A percentile compares a stretch with the other conserved stretches of the same genome.
Conservation (phyloP, 2,329 filamentous ascomycete genomes). For the Pestalotiopsis sp. region DNA sequence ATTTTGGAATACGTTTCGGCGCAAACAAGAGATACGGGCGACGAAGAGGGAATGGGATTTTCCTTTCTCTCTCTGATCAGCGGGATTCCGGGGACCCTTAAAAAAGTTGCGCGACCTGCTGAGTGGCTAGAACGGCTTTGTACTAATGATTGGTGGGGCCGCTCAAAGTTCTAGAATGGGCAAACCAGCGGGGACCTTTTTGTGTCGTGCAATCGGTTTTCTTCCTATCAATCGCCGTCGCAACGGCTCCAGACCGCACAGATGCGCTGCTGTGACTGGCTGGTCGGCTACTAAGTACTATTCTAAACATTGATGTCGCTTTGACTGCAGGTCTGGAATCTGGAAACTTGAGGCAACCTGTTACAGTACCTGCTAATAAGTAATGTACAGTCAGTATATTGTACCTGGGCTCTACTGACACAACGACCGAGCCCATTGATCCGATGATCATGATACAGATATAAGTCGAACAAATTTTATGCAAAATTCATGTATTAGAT, state of each 20-base stretch:
- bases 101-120: background rate
- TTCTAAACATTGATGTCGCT: background rate
- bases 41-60: background rate
- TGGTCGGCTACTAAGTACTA: background rate
- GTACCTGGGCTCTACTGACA: background rate
- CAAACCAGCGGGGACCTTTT: background rate
- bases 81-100: conserved; percentile 7
- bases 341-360: background rate
- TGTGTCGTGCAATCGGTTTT: background rate
- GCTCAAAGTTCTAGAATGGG: background rate
- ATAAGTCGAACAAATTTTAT: background rate
- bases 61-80: background rate
- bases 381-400: too few relatives aligned
- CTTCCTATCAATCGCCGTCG: background rate
- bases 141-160: background rate
- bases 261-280: conserved; percentile 7
- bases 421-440: background rate
- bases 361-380: background rate
- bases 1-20: background rate
- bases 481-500: background rate
- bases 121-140: background rate
- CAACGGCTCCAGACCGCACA: background rate
- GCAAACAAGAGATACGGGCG: background rate
- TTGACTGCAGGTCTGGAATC: background rate
- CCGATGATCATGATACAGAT: background rate